Conservation (phyloP, 331 rosid genomes). For the Dryas integrifolia region DNA sequence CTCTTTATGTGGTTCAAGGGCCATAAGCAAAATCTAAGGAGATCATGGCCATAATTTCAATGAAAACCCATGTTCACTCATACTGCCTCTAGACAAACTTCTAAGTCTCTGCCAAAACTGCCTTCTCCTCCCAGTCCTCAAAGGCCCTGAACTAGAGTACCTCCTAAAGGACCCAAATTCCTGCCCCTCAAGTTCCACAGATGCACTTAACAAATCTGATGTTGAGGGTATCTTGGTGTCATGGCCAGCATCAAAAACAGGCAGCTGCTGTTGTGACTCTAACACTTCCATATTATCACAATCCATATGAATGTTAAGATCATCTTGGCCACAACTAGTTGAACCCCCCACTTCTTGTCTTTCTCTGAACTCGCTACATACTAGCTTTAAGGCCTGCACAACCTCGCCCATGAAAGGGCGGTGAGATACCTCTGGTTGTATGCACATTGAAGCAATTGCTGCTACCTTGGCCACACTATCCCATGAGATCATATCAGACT, state of each 20-base stretch:
- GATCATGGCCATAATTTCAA: constrained; percentile 40
- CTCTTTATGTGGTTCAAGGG: constrained; percentile 1
- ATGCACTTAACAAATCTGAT: constrained; percentile 46
- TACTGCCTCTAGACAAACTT: constrained; percentile 67
- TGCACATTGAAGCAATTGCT: constrained; percentile 98
- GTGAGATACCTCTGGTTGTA: constrained; percentile 91
- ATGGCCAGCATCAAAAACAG: constrained; percentile 37
- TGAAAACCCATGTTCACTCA: constrained; percentile 73
- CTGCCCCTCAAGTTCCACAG: constrained; percentile 41
- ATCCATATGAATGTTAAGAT: constrained; percentile 3
- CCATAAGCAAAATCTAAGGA: constrained; percentile 1
- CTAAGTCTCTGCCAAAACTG: constrained; percentile 68
- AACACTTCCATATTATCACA: constrained; percentile 24
- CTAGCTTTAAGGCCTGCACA: constrained; percentile 92
- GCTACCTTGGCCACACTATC: constrained; percentile 77
- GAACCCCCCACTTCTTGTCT: constrained; percentile 40
- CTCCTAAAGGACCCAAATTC: constrained; percentile 66
- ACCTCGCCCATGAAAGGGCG: constrained; percentile 99
- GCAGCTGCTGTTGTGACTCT: constrained; percentile 22
- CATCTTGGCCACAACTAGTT: constrained; percentile 42
- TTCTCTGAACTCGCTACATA: constrained; percentile 76
- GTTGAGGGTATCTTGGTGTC: constrained; percentile 39
- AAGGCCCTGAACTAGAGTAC: constrained; percentile 69
- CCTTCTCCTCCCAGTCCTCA: constrained; percentile 44
- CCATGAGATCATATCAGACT: constrained; percentile 38